Percentiles rank a stretch among this genome's conserved stretches.
phyloP scores from a whole-genome alignment of 108 stramenopile genomes.

The Mayamaea pseudoterrestris region DNA sequence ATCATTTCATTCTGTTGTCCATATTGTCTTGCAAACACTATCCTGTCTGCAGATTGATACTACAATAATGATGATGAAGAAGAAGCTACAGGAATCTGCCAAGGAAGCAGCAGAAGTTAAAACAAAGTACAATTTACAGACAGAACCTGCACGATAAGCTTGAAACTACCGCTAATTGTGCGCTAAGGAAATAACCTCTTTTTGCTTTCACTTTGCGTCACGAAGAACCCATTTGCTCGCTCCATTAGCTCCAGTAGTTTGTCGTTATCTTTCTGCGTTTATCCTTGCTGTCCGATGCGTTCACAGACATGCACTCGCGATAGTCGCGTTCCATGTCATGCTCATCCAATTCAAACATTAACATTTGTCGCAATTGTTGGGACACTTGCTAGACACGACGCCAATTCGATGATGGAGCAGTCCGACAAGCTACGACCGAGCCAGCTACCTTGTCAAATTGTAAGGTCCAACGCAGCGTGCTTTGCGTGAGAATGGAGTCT shows the following conservation, averaged over 20 bases:
- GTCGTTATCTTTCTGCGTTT: too few species aligned
- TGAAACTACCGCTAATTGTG: too few species aligned
- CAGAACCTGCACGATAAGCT: too few species aligned
- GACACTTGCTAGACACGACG: slow-evolving; percentile 11
- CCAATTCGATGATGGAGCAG: slow-evolving; percentile 1
- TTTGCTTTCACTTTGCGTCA: too few species aligned
- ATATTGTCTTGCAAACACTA: slow-evolving; percentile 1
- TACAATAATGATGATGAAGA: slow-evolving; percentile 44
- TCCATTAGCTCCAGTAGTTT: too few species aligned
- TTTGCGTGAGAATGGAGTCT: too few species aligned
- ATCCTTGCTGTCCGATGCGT: too few species aligned
- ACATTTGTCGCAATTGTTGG: slow-evolving; percentile 42
- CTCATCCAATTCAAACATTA: slow-evolving; percentile 57
- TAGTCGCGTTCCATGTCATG: slow-evolving; percentile 45
- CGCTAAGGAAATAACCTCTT: too few species aligned
- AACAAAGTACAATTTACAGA: slow-evolving; percentile 60
- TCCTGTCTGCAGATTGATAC: slow-evolving; percentile 35
- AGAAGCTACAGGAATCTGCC: slow-evolving; percentile 41
- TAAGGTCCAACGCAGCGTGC: slow-evolving; percentile 48
- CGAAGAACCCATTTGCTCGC: too few species aligned
- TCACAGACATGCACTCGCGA: slow-evolving; percentile 11
- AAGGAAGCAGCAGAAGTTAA: slow-evolving; percentile 68
- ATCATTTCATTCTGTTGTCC: not conserved
- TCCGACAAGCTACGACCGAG: slow-evolving; percentile 1
- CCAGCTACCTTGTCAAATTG: slow-evolving; percentile 27